Conservation (phyloP, 345 rosid species). For the Linum lewisii region DNA sequence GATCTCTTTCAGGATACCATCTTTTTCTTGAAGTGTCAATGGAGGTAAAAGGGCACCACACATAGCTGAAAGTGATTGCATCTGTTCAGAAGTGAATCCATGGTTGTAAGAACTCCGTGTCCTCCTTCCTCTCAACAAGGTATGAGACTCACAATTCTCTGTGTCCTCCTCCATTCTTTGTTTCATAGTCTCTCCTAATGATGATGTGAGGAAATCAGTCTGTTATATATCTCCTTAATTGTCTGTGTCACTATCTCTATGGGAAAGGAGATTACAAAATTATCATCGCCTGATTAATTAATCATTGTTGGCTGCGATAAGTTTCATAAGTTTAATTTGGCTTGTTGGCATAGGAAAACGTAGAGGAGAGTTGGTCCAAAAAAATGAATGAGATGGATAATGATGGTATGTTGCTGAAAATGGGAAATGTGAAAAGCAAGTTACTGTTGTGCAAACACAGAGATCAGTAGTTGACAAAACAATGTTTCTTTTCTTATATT, state of each 20-base stretch:
- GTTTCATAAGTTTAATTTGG: too few relatives aligned
- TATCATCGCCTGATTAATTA: too few relatives aligned
- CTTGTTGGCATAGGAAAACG: too few relatives aligned
- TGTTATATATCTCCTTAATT: neutral
- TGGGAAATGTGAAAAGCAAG: too few relatives aligned
- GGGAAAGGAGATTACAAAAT: too few relatives aligned
- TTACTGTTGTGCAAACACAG: too few relatives aligned
- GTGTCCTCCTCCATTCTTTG: slow-evolving; percentile 32
- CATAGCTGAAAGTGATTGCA: slow-evolving; percentile 47
- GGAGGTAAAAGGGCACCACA: slow-evolving; percentile 63
- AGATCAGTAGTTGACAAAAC: too few relatives aligned
- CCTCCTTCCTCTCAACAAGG: slow-evolving; percentile 34
- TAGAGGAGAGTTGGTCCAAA: too few relatives aligned
- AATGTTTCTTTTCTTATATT: too few relatives aligned
- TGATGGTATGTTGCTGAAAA: too few relatives aligned
- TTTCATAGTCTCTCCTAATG: slow-evolving; percentile 1
- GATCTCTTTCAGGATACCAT: slow-evolving; percentile 7
- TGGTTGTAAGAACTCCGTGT: slow-evolving; percentile 35
- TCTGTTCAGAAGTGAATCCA: slow-evolving; percentile 61
- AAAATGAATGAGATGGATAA: too few relatives aligned
- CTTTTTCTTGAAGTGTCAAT: slow-evolving; percentile 13
- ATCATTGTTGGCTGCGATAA: too few relatives aligned
- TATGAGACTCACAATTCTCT: slow-evolving; percentile 33
- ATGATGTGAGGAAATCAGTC: neutral
- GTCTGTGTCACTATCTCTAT: neutral